Conservation (phyloP, 805 yeast species). For the Ogataea nitratoaversa region DNA sequence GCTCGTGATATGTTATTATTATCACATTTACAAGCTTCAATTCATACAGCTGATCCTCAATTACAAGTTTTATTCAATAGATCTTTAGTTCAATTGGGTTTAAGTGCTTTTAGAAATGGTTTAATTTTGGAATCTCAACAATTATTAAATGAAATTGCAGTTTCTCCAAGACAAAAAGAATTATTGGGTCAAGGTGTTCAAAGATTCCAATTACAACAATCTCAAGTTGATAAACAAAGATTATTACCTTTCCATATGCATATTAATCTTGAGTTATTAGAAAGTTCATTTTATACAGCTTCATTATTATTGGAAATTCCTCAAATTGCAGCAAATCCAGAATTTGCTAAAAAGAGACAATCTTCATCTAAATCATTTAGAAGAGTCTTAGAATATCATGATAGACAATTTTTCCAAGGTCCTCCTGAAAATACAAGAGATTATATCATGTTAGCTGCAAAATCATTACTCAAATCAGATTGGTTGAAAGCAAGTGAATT, state of each 20-base stretch:
- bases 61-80: constrained; percentile 93
- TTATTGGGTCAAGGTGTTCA: constrained; percentile 86
- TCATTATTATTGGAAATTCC: constrained; percentile 92
- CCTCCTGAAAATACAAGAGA: constrained; percentile 98
- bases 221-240: constrained; percentile 64
- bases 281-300: constrained; percentile 87
- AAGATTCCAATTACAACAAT: constrained; percentile 50
- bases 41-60: constrained; percentile 78
- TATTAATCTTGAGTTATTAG: constrained; percentile 90
- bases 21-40: constrained; percentile 80
- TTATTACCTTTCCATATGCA: constrained; percentile 97
- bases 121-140: constrained; percentile 82
- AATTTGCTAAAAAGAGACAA: constrained; percentile 54
- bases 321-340: constrained; percentile 69
- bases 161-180: constrained; percentile 83
- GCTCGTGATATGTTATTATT: constrained; percentile 86
- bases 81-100: constrained; percentile 91
- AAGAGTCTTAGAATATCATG: constrained; percentile 86
- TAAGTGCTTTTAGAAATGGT: constrained; percentile 91
- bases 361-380: constrained; percentile 75
- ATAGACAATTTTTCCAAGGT: constrained; percentile 91
- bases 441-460: constrained; percentile 87
- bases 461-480: constrained; percentile 81
- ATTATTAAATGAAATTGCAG: constrained; percentile 80
- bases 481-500: constrained; percentile 77